These are phyloP conservation scores for Sarocladiaceae sp. DNA, from an alignment of 2,329 filamentous ascomycete species.

Conservation along the genomic window DNA sequence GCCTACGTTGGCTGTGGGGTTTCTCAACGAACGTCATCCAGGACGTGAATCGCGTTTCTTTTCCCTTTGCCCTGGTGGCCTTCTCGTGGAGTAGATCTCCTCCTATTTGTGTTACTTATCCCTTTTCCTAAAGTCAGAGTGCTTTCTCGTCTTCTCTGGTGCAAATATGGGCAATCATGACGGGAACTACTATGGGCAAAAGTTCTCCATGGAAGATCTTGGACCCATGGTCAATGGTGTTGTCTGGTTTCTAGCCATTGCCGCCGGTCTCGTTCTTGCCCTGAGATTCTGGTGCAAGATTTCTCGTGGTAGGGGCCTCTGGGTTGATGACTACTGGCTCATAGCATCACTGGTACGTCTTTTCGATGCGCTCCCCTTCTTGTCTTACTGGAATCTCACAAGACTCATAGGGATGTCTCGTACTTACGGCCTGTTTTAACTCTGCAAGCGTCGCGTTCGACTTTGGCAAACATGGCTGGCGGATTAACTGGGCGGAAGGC, in stretches of 20 bases:
- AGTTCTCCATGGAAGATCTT: conserved; percentile 7
- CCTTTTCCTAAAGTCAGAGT: neutral
- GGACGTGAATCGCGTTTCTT: neutral
- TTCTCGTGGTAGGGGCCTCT: conserved; percentile 13
- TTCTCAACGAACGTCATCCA: too few species aligned
- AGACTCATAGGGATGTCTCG: neutral
- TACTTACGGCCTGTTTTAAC: conserved; percentile 2
- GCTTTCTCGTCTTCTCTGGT: too few species aligned
- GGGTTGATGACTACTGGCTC: conserved; percentile 20
- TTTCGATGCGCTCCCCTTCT: neutral
- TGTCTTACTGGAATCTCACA: neutral
- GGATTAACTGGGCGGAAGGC: neutral
- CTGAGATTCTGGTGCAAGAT: conserved; percentile 18
- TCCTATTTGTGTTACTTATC: neutral
- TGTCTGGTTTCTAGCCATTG: conserved; percentile 8
- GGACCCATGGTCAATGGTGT: conserved; percentile 8
- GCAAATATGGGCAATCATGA: conserved; percentile 5
- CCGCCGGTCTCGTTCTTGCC: conserved; percentile 10
- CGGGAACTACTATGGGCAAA: neutral
- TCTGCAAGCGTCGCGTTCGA: conserved; percentile 4
- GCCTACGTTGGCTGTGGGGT: neutral
- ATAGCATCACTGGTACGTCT: conserved; percentile 8
- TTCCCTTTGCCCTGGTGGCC: conserved; percentile 1
- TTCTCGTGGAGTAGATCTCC: conserved; percentile 1
- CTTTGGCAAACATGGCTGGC: conserved; percentile 9